Evolutionary conservation across 805 yeast species (phyloP).

Genomic region (Myxozyma lipomycoides): DNA sequence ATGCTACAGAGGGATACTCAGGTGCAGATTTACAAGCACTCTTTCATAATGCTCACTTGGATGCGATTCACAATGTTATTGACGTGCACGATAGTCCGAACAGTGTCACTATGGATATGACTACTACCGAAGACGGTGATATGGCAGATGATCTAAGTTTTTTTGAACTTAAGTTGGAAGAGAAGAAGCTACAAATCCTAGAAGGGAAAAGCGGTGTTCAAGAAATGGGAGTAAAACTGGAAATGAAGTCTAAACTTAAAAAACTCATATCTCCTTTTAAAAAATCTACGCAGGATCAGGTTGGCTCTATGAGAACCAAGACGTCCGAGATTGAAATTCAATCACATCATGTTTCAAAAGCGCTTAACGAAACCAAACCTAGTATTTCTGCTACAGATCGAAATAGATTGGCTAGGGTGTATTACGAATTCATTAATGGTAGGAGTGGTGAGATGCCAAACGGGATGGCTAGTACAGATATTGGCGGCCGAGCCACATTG

Average conservation of each 20-base stretch:
- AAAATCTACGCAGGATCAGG: neutral
- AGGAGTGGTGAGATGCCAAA: slow-evolving; percentile 86
- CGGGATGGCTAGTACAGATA: slow-evolving; percentile 71
- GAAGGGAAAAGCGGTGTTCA: neutral
- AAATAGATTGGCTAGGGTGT: slow-evolving; percentile 57
- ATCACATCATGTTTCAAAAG: slow-evolving; percentile 53
- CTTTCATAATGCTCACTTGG: slow-evolving; percentile 84
- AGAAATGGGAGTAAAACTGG: neutral
- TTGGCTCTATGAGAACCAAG: neutral
- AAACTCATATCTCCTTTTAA: neutral
- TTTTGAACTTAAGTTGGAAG: slow-evolving; percentile 1
- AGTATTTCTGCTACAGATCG: slow-evolving; percentile 76
- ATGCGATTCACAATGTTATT: slow-evolving; percentile 60
- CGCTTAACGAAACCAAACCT: slow-evolving; percentile 77
- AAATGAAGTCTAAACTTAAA: neutral
- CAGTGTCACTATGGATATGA: no score
- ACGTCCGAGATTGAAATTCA: slow-evolving; percentile 44
- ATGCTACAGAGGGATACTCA: slow-evolving; percentile 67
- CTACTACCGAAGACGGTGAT: neutral
- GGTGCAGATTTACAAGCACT: slow-evolving; percentile 95
- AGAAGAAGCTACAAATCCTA: neutral
- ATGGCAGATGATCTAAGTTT: neutral
- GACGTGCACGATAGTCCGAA: slow-evolving; percentile 35
- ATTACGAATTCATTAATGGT: slow-evolving; percentile 65
- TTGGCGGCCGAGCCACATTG: slow-evolving; percentile 81